Evolutionary conservation across 2,329 filamentous ascomycete species (phyloP).

Genomic region (Dissoconium aciculare): DNA sequence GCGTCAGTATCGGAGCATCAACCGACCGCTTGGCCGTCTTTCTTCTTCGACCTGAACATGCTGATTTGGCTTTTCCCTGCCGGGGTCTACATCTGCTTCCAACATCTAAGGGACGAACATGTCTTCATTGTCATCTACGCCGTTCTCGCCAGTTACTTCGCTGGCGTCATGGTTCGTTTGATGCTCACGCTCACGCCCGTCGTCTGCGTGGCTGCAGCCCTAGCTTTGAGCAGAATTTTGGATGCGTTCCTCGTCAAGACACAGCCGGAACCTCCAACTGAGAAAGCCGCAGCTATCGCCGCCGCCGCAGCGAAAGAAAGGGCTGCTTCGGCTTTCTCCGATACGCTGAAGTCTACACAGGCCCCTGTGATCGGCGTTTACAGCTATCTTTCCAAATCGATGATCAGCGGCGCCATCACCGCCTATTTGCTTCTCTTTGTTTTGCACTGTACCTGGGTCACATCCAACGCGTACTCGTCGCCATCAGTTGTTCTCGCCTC

Average conservation of each 20-base stretch:
- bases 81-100: conserved; percentile 96
- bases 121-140: conserved; percentile 96
- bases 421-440: conserved; percentile 87
- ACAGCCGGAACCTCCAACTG: conserved; percentile 37
- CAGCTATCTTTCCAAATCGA: conserved; percentile 58
- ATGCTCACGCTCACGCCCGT: conserved; percentile 96
- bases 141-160: conserved; percentile 94
- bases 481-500: conserved; percentile 93
- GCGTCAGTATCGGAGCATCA: conserved; percentile 99
- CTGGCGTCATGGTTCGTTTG: conserved; percentile 96
- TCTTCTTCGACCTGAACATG: conserved; percentile 98
- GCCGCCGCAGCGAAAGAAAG: conserved; percentile 35
- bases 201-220: conserved; percentile 84
- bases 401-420: conserved; percentile 58
- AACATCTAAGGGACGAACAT: conserved; percentile 83
- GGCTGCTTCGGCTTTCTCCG: conserved; percentile 38
- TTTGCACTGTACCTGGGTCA: conserved; percentile 97
- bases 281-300: conserved; percentile 27
- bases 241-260: conserved; percentile 65
- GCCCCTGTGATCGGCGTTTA: conserved; percentile 73
- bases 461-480: conserved; percentile 95
- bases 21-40: conserved; percentile 95
- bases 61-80: conserved; percentile 98
- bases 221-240: conserved; percentile 74
- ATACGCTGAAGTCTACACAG: conserved; percentile 53